Base-by-base conservation (phyloP, 2,329 filamentous ascomycete genomes). In the Colletotrichum salicis region DNA sequence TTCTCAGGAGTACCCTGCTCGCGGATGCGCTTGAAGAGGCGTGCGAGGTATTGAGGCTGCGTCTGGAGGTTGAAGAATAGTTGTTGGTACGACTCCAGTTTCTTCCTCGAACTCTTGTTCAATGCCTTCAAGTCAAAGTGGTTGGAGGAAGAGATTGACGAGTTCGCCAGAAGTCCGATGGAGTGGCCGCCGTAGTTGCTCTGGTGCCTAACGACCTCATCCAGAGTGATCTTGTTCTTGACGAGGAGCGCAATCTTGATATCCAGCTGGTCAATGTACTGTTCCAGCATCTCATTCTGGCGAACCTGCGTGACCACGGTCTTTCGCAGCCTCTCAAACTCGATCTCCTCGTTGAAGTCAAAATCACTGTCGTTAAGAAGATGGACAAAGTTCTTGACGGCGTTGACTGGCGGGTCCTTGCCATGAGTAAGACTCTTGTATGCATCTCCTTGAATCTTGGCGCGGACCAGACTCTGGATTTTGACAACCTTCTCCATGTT, bases 401-500 rank as follows among this genome's bases (percentile, higher is more conserved):
- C 97, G 51, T 94, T 94, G 71, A 99, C 95, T 0, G 96, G 96
- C 29, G 96, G 96, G 79, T 98, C 98, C 84, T 97, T 98, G 72
- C 96, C 97, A 37, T 91, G 95, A 2, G 95, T 98, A 75, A 99
- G 87, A 80, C 94, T 97, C 88, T 97, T 98, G 86, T 99, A 99
- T 2, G 96, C 96, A 82, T 99, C 94, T 63, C 96, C 96, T 81
- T 99, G 96, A 61, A 98, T 94, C 79, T 97, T 96, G 75, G 92
- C 96, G 73, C 96, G 91, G 64, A 98, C 92, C 76, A 98, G 97
- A 80, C 96, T 99, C 80, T 99, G 97, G 69, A 98, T 95, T 83
- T 99, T 99, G 86, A 99, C 92, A 31, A 99, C 96, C 82, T 97
- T 98, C 78, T 97, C 91, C 96, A 99, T 99, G 79, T 99, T 99